Evolutionary conservation across 108 stramenopile species (phyloP), one percentile per base, ranked within the genome.

Genomic region (Heterococcus sp.): DNA sequence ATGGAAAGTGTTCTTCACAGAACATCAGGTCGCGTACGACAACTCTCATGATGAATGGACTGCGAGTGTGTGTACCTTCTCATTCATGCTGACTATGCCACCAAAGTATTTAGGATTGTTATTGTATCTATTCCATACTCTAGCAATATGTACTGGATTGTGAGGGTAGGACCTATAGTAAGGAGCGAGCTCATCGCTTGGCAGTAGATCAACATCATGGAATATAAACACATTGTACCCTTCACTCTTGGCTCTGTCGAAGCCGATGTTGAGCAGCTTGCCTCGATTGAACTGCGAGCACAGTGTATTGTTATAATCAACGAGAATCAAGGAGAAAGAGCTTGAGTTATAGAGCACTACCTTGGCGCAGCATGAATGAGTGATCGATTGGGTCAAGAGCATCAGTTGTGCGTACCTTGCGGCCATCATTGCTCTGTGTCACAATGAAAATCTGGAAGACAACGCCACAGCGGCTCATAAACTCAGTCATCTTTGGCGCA

Each of bases 261-360:
- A 97, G 28, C 99, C 99, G 74, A 97, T 94, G 75, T 99, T 99
- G 34, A 99, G 91, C 2, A 99, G 89, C 76, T 99, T 98, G 34
- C 99, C 99, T n/a, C 99, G 95, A 84, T 99, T 99, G 91, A 99
- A 99, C 84, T 98, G n/a, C n/a, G n/a, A n/a, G n/a, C n/a, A n/a
- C n/a, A n/a, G n/a, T n/a, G n/a, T n/a, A n/a, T n/a, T n/a, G n/a
- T n/a, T n/a, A n/a, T n/a, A n/a, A n/a, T n/a, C n/a, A n/a, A n/a
- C n/a, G n/a, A n/a, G n/a, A n/a, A n/a, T n/a, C n/a, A n/a, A n/a
- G n/a, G n/a, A n/a, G n/a, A n/a, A n/a, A n/a, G n/a, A n/a, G n/a
- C n/a, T n/a, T n/a, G n/a, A n/a, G n/a, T n/a, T n/a, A n/a, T n/a
- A n/a, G n/a, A n/a, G n/a, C n/a, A n/a, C n/a, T n/a, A n/a, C n/a